Percentiles rank a stretch among this genome's conserved stretches.
Evolutionary conservation across 345 rosid species (phyloP).

Genomic region (Moricandia moricandioides): DNA sequence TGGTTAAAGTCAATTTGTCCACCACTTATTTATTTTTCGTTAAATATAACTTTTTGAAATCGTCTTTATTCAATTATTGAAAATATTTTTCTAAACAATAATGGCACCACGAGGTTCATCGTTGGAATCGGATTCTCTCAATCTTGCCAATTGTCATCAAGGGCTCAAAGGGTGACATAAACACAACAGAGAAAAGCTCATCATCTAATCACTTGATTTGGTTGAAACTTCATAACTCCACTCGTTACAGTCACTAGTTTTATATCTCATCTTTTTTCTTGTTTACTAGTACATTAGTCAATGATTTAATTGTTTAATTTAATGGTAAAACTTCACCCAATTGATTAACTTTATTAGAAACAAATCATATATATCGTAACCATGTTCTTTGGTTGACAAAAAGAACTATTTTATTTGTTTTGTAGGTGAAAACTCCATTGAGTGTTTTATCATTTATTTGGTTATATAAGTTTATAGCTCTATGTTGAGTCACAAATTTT

Average conservation of each 20-base stretch:
- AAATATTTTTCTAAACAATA: conserved; percentile 18
- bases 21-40: conserved; percentile 18
- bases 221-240: conserved; percentile 22
- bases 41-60: conserved; percentile 5
- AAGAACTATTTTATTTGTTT: neutral
- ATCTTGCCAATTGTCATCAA: conserved; percentile 7
- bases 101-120: conserved; percentile 38
- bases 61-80: conserved; percentile 22
- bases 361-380: neutral
- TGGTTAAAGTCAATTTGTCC: conserved; percentile 31
- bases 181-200: conserved; percentile 3
- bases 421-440: neutral
- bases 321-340: neutral
- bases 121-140: conserved; percentile 36
- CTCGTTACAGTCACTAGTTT: no score
- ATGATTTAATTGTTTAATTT: neutral
- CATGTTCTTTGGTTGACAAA: no score
- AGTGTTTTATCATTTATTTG: neutral
- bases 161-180: neutral
- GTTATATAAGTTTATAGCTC: neutral
- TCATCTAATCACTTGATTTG: conserved; percentile 1
- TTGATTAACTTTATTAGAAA: neutral
- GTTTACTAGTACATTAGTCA: no score
- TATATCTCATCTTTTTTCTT: no score
- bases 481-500: neutral